A percentile compares a stretch with the other conserved stretches of the same genome.
These are phyloP conservation scores for Trapa bicornis DNA, from an alignment of 345 rosid genomes.

Conservation along the genomic window DNA sequence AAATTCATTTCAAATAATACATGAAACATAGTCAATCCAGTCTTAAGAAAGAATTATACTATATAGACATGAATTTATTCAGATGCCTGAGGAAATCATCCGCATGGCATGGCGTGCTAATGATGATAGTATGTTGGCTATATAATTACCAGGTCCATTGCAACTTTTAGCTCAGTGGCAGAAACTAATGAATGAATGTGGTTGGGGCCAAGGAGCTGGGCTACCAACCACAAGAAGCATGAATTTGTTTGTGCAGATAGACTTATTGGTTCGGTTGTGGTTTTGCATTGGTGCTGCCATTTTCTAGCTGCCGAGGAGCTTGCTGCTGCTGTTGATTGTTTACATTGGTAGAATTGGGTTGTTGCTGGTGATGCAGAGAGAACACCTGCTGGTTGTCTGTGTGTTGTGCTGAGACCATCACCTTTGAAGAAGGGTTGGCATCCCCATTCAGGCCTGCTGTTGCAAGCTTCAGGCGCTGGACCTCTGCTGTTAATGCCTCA, in stretches of 20 bases:
- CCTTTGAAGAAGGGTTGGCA: conserved; percentile 28
- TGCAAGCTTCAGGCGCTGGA: conserved; percentile 40
- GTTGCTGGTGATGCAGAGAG: conserved; percentile 17
- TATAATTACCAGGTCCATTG: too few species aligned
- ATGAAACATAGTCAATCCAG: too few species aligned
- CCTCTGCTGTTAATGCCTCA: conserved; percentile 50
- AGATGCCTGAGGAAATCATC: too few species aligned
- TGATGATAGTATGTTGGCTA: too few species aligned
- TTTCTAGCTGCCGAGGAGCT: neutral
- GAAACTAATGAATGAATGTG: neutral
- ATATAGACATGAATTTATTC: too few species aligned
- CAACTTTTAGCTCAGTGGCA: too few species aligned
- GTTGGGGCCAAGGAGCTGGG: neutral
- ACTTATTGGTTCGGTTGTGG: neutral
- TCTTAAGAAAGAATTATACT: too few species aligned
- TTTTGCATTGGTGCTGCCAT: neutral
- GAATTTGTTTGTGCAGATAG: neutral
- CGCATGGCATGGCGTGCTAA: too few species aligned
- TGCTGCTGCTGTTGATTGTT: conserved; percentile 1
- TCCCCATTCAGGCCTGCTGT: conserved; percentile 32
- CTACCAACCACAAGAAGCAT: neutral
- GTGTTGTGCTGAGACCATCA: conserved; percentile 31
- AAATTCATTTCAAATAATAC: too few species aligned
- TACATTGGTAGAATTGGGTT: conserved; percentile 16
- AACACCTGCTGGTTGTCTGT: conserved; percentile 30